A percentile compares a stretch with the other conserved stretches of the same genome.
Conservation (phyloP, 176 grass and related monocot species). For the Microstegium vimineum region DNA sequence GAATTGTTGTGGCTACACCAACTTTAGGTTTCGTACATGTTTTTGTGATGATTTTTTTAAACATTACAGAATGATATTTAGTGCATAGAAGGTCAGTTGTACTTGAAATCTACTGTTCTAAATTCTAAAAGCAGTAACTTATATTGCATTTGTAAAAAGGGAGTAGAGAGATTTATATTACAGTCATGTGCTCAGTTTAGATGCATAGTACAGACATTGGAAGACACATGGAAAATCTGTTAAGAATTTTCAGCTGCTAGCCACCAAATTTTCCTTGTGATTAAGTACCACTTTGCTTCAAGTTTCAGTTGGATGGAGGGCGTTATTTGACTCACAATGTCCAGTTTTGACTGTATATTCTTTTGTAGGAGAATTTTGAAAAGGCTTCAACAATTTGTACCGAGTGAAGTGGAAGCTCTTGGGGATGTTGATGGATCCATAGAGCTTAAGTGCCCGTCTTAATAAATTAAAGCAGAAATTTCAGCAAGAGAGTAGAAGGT, state of each 20-base stretch:
- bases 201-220: not conserved
- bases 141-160: not conserved
- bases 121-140: slow-evolving; percentile 5
- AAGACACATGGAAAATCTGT: not conserved
- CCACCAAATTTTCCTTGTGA: not conserved
- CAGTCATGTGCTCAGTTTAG: not conserved
- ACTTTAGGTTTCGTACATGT: not conserved
- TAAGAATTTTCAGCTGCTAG: not conserved
- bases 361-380: slow-evolving; percentile 53
- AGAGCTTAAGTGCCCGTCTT: slow-evolving; percentile 62
- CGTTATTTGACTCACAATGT: not conserved
- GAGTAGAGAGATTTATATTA: not conserved
- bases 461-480: slow-evolving; percentile 63
- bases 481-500: slow-evolving; percentile 87
- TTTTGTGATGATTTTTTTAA: not conserved
- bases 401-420: slow-evolving; percentile 67
- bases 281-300: not conserved
- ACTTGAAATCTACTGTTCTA: not conserved
- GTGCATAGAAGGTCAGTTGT: not conserved
- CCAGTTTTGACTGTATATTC: not conserved
- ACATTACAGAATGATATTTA: not conserved
- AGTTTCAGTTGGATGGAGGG: not conserved
- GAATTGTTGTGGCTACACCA: not conserved
- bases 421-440: slow-evolving; percentile 47
- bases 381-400: slow-evolving; percentile 88